Evolutionary conservation across 2,329 filamentous ascomycete genomes (phyloP).

Genomic region (Knufia petricola): DNA sequence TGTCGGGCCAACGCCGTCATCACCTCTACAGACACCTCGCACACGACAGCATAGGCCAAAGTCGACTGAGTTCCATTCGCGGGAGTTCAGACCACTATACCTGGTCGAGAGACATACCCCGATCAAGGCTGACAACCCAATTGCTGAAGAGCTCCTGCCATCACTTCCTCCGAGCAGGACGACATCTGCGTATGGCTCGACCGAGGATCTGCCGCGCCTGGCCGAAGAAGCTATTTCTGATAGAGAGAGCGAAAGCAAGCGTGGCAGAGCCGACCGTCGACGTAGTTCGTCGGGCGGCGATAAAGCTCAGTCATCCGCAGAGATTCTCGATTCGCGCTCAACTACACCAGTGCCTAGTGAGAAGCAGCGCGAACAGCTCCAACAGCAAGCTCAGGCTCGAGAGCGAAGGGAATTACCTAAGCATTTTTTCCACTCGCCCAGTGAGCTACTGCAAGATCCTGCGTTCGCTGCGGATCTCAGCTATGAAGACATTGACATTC

Average conservation of each 20-base stretch:
- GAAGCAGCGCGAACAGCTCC: conserved; percentile 29
- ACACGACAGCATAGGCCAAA: conserved; percentile 38
- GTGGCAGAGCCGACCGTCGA: conserved; percentile 20
- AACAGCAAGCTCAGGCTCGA: conserved; percentile 11
- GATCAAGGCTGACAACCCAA: conserved; percentile 31
- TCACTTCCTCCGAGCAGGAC: conserved; percentile 39
- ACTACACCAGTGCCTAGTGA: conserved; percentile 57
- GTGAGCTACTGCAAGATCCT: conserved; percentile 36
- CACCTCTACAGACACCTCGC: conserved; percentile 30
- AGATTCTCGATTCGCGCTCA: conserved; percentile 53
- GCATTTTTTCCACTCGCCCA: conserved; percentile 39
- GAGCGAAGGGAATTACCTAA: conserved; percentile 31
- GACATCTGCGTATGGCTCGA: conserved; percentile 39
- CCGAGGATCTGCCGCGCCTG: conserved; percentile 29
- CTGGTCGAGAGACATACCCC: conserved; percentile 58
- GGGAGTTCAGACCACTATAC: conserved; percentile 72
- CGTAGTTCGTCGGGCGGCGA: conserved; percentile 20
- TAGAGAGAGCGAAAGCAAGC: conserved; percentile 27
- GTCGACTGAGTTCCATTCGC: conserved; percentile 45
- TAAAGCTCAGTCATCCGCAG: conserved; percentile 25
- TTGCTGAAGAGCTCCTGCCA: conserved; percentile 35
- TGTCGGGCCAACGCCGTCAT: conserved; percentile 27
- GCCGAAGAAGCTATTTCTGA: conserved; percentile 10
- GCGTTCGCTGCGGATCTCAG: conserved; percentile 24
- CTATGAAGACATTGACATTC: conserved; percentile 25